These are phyloP conservation scores for Xylariaceae sp. DNA, from an alignment of 2,329 filamentous ascomycete species.

Conservation along the genomic window DNA sequence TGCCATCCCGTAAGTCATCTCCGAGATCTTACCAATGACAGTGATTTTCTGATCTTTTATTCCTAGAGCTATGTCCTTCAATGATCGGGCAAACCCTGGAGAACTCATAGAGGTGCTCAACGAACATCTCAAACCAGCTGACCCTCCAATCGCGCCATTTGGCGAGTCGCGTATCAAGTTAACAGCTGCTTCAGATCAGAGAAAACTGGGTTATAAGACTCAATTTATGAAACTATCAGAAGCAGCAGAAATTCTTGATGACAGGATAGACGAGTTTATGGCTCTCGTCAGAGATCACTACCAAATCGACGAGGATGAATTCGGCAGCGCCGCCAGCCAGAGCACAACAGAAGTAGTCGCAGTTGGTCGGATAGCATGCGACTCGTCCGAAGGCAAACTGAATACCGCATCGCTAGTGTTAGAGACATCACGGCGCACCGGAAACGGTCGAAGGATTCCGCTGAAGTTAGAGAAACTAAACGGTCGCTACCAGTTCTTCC, in stretches of 20 bases:
- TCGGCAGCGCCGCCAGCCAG: slow-evolving; percentile 81
- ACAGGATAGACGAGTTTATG: slow-evolving; percentile 87
- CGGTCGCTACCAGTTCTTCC: slow-evolving; percentile 74
- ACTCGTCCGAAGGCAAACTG: slow-evolving; percentile 77
- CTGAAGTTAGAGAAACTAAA: slow-evolving; percentile 66
- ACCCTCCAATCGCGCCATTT: slow-evolving; percentile 66
- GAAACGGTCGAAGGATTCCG: slow-evolving; percentile 75
- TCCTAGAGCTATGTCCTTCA: slow-evolving; percentile 58
- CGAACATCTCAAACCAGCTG: slow-evolving; percentile 60
- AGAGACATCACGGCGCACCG: slow-evolving; percentile 79
- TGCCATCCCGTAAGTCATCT: slow-evolving; percentile 35
- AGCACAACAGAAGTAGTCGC: slow-evolving; percentile 83
- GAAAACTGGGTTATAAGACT: slow-evolving; percentile 86
- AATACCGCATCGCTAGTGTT: slow-evolving; percentile 81
- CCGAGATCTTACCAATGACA: background rate
- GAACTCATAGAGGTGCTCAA: slow-evolving; percentile 82
- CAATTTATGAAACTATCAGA: slow-evolving; percentile 94
- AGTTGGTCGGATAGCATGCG: slow-evolving; percentile 85
- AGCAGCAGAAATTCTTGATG: slow-evolving; percentile 87
- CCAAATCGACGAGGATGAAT: slow-evolving; percentile 68
- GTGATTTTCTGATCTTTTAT: slow-evolving; percentile 10
- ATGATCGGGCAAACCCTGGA: slow-evolving; percentile 71
- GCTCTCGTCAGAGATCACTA: slow-evolving; percentile 69
- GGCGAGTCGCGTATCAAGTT: slow-evolving; percentile 75
- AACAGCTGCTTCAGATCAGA: slow-evolving; percentile 79